Conservation (phyloP, 179 eudicot genomes). For the Sideroxylon spinosum region DNA sequence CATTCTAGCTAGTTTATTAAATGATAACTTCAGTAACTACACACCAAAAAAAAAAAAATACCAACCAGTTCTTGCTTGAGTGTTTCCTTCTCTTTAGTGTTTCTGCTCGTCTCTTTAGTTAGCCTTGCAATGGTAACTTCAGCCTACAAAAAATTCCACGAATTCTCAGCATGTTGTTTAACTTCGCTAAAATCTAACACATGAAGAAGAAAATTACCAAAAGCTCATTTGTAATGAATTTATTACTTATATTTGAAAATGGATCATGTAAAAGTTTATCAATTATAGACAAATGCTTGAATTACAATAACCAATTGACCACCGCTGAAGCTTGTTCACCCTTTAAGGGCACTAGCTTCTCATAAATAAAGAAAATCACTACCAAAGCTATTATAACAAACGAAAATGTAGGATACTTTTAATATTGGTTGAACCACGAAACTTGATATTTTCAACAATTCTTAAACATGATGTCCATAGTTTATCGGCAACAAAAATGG, state of each 20-base stretch:
- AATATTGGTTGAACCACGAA: not conserved
- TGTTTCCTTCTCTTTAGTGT: slow-evolving; percentile 45
- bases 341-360: not conserved
- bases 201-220: not conserved
- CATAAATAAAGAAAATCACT: not conserved
- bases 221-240: not conserved
- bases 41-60: not conserved
- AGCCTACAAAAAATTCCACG: slow-evolving; percentile 41
- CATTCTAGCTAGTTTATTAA: too few species aligned
- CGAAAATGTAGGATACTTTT: not conserved
- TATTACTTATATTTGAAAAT: not conserved
- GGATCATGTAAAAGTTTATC: not conserved
- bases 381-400: not conserved
- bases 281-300: not conserved
- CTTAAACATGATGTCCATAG: not conserved
- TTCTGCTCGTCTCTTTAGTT: slow-evolving; percentile 47
- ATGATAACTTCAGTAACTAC: not conserved
- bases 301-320: not conserved
- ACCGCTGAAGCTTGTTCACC: not conserved
- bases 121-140: slow-evolving; percentile 43
- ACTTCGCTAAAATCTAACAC: not conserved
- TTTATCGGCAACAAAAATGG: not conserved
- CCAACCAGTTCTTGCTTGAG: slow-evolving; percentile 62
- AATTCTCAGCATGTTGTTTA: not conserved
- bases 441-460: not conserved